Conservation (phyloP, 2,329 filamentous ascomycete genomes). For the Pseudogymnoascus destructans region DNA sequence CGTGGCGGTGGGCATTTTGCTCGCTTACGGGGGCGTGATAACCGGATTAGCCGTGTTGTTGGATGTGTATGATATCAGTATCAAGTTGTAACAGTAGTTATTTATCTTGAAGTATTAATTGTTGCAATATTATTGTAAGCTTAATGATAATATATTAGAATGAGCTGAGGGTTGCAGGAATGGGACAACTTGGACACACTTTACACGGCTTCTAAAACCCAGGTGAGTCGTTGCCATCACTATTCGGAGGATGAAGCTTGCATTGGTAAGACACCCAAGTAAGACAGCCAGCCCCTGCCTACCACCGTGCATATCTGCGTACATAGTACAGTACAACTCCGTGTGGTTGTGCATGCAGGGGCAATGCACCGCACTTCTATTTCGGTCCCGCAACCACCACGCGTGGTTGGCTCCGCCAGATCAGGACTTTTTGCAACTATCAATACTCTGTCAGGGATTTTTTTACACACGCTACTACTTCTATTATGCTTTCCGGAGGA, state of each 20-base stretch:
- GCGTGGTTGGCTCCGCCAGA: neutral
- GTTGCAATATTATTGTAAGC: neutral
- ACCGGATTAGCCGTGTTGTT: conserved; percentile 55
- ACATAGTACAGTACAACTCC: neutral
- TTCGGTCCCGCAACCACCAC: neutral
- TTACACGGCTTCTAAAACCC: neutral
- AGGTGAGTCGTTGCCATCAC: neutral
- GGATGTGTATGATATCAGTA: conserved; percentile 52
- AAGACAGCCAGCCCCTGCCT: neutral
- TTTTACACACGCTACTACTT: neutral
- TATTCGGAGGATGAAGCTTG: neutral
- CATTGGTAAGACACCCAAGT: neutral
- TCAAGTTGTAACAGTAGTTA: conserved; percentile 46
- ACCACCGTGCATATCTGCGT: neutral
- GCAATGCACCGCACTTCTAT: neutral
- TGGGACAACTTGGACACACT: neutral
- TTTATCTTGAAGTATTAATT: neutral
- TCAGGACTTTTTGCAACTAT: neutral
- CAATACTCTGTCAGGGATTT: neutral
- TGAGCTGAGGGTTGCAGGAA: neutral
- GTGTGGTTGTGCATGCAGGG: neutral
- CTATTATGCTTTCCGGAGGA: neutral
- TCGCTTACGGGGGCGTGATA: conserved; percentile 56
- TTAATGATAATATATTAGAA: neutral
- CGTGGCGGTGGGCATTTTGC: conserved; percentile 58